A percentile compares a stretch with the other conserved stretches of the same genome.
Evolutionary conservation across 805 yeast species (phyloP).

Genomic region (Jamesozyma jinghongensis): DNA sequence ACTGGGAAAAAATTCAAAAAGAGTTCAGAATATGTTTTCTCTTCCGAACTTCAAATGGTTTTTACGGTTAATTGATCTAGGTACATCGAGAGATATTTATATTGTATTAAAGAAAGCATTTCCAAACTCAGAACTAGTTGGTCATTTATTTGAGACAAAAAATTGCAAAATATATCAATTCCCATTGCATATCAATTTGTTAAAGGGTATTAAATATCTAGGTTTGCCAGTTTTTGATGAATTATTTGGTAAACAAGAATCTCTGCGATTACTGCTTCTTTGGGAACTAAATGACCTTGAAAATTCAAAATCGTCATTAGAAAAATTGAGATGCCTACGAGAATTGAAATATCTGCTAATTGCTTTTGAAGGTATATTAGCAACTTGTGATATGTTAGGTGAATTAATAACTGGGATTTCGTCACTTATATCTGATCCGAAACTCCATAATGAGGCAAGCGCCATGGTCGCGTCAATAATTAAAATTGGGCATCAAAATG

Average conservation of each 20-base stretch:
- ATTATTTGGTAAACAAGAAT: conserved; percentile 4
- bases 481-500: conserved; percentile 2
- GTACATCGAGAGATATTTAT: conserved; percentile 8
- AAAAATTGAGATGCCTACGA: conserved; percentile 12
- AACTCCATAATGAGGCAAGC: conserved; percentile 13
- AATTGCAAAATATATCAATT: conserved; percentile 9
- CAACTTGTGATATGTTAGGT: conserved; percentile 3
- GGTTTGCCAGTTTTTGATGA: conserved; percentile 1
- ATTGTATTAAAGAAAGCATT: conserved; percentile 3
- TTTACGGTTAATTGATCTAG: conserved; percentile 14
- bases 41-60: conserved; percentile 8
- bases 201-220: conserved; percentile 7
- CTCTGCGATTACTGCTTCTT: conserved; percentile 6
- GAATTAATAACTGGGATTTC: conserved; percentile 9
- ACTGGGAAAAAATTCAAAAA: conserved; percentile 8
- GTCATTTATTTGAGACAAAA: conserved; percentile 4
- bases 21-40: not conserved
- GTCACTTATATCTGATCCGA: conserved; percentile 5
- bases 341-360: conserved; percentile 14
- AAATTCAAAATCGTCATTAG: conserved; percentile 2
- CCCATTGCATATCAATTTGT: conserved; percentile 12
- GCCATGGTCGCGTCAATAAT: conserved; percentile 8
- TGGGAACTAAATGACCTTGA: conserved; percentile 19
- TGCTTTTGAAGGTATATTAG: conserved; percentile 6
- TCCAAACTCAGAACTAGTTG: conserved; percentile 1